Evolutionary conservation across 2,329 filamentous ascomycete genomes (phyloP).

Genomic region (Colletotrichum filicis): DNA sequence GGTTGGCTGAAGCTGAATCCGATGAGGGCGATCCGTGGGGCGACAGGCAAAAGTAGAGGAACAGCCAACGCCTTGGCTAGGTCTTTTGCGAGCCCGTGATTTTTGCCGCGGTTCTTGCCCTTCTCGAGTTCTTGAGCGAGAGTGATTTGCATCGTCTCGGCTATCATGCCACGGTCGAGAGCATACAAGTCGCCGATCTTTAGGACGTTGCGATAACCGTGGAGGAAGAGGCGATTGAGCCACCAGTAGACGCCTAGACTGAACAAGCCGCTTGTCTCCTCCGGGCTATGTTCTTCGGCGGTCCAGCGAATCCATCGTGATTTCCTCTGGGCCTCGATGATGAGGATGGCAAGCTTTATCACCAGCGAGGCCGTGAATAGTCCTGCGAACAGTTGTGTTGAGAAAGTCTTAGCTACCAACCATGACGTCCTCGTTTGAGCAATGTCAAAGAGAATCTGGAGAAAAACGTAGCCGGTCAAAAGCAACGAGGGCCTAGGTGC

Average conservation of each 20-base stretch:
- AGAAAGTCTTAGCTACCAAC: constrained; percentile 41
- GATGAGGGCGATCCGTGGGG: constrained; percentile 49
- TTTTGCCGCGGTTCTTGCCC: constrained; percentile 26
- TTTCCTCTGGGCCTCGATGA: constrained; percentile 53
- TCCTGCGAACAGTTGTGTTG: constrained; percentile 39
- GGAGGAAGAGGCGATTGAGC: constrained; percentile 47
- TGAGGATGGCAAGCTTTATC: constrained; percentile 48
- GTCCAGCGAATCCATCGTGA: constrained; percentile 51
- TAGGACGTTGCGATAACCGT: constrained; percentile 46
- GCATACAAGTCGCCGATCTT: constrained; percentile 45
- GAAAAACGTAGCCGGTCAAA: constrained; percentile 51
- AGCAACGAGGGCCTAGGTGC: constrained; percentile 54
- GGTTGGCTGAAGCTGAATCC: constrained; percentile 56
- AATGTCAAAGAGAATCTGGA: constrained; percentile 56
- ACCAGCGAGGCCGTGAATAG: constrained; percentile 49
- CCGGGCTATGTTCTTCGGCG: constrained; percentile 51
- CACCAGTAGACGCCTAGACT: constrained; percentile 48
- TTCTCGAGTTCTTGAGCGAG: constrained; percentile 35
- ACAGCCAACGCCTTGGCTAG: constrained; percentile 44
- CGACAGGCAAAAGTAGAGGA: constrained; percentile 47
- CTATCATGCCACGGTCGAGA: constrained; percentile 44
- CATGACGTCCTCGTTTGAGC: constrained; percentile 55
- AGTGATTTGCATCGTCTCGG: constrained; percentile 35
- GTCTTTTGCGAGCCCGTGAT: constrained; percentile 43
- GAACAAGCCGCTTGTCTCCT: constrained; percentile 47